Evolutionary conservation across 805 yeast species (phyloP), one percentile per base, ranked within the genome.

Genomic region (Ogataea chonburiensis): DNA sequence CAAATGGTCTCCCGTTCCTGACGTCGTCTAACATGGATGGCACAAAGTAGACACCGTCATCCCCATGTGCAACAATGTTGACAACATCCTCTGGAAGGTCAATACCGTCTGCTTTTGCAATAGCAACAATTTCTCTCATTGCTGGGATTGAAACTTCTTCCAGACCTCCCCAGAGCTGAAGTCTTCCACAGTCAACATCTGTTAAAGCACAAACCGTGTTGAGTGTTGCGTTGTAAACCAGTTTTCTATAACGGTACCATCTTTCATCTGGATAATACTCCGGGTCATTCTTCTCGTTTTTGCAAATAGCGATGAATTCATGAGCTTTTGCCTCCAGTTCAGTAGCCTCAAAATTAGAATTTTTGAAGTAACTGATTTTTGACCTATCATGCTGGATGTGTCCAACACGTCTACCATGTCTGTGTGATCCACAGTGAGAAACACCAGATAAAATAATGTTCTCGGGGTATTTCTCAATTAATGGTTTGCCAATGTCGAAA

Each of bases 11-110:
- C 21, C 75, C 76, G 45, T 81, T 79, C 33, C 73, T 63, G 14
- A 71, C 70, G 52, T 83, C 93, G 8, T 81, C 82, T 43, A 73
- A 62, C 91, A 83, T 83, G 4, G 88, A 81, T 3, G 91, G 91
- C 34, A 70, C 68, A 55, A 74, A 83, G 60, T 70, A 74, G 22
- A 63, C 66, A 8, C 76, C 77, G 39, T 70, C 82, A 51, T 80
- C 84, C 14, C 76, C 67, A 45, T 76, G 78, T 23, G 77, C 55
- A 66, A 77, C 73, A 30, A 52, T 43, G 17, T 73, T 65, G 41
- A 74, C 74, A 14, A 69, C 56, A n/a, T 61, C 72, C 16, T 58
- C 68, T 1, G 77, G 76, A 20, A 84, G 51, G 3, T 64, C 66
- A 23, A 73, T 70, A 0, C 86, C 86, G 40, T 81, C 89, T 7